These are phyloP conservation scores for Datura wrightii DNA, from an alignment of 257 asterid genomes.

Conservation along the genomic window DNA sequence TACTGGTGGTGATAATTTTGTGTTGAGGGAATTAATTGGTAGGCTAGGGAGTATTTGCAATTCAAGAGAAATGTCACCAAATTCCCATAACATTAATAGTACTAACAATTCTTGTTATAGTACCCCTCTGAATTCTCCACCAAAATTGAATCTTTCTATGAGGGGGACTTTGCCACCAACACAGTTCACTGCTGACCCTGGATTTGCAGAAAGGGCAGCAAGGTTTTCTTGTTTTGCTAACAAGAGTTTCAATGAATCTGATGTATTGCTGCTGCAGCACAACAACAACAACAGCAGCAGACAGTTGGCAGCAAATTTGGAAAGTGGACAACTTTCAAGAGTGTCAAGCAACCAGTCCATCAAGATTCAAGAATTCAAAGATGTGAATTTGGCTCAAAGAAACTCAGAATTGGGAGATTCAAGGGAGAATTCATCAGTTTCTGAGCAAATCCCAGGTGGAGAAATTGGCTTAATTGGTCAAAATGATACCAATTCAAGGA, in stretches of 20 bases:
- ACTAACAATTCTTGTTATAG: conserved; percentile 62
- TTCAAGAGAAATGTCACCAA: conserved; percentile 66
- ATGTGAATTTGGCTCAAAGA: conserved; percentile 48
- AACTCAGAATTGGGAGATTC: conserved; percentile 60
- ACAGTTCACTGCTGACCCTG: conserved; percentile 68
- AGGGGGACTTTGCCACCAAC: conserved; percentile 47
- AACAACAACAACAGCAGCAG: neutral
- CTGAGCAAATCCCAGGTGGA: conserved; percentile 66
- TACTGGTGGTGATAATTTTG: conserved; percentile 52
- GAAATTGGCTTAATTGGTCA: conserved; percentile 35
- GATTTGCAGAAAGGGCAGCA: conserved; percentile 75
- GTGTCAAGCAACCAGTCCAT: conserved; percentile 46
- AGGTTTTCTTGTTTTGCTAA: conserved; percentile 68
- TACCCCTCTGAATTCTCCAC: conserved; percentile 82
- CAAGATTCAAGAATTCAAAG: conserved; percentile 52
- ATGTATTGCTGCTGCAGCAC: too few relatives aligned
- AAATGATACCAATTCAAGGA: conserved; percentile 56
- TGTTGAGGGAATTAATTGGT: conserved; percentile 74
- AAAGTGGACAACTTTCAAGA: conserved; percentile 54
- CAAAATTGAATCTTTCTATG: conserved; percentile 64
- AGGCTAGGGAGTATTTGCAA: conserved; percentile 71
- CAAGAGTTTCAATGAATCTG: too few relatives aligned
- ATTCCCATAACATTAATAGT: conserved; percentile 39
- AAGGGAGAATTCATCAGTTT: conserved; percentile 71
- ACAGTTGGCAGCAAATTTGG: conserved; percentile 41